A percentile compares a stretch with the other conserved stretches of the same genome.
Evolutionary conservation across 768 basidiomycete genomes (phyloP).

Genomic region (Pleurotus tuoliensis): DNA sequence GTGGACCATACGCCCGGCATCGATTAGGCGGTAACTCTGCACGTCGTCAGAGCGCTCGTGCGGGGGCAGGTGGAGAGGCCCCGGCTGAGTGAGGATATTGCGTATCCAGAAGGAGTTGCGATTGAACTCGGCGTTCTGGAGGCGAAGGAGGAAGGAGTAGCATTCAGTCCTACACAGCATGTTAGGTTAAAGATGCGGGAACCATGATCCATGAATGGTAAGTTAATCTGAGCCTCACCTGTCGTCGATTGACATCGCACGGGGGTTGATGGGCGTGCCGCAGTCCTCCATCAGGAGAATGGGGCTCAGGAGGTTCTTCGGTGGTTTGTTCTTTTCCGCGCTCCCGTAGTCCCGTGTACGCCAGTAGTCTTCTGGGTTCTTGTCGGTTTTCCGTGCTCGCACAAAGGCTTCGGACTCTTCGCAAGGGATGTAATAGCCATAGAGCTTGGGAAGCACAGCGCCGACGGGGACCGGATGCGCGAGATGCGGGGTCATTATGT

Average conservation of each 20-base stretch:
- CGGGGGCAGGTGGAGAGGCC: constrained; percentile 31
- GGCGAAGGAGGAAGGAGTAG: constrained; percentile 32
- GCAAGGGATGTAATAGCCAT: constrained; percentile 39
- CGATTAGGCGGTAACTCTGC: constrained; percentile 45
- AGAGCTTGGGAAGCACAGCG: constrained; percentile 47
- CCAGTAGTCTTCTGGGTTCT: not conserved
- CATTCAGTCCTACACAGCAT: constrained; percentile 14
- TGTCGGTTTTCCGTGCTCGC: not conserved
- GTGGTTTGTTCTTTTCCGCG: constrained; percentile 3
- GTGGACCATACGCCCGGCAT: constrained; percentile 39
- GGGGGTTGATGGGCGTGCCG: constrained; percentile 28
- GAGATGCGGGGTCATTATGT: constrained; percentile 22
- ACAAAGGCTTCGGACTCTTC: not conserved
- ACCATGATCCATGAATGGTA: not conserved
- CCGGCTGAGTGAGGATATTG: constrained; percentile 41
- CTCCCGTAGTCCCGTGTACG: not conserved
- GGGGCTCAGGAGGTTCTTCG: constrained; percentile 22
- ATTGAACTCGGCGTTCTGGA: constrained; percentile 32
- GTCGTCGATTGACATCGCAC: constrained; percentile 16
- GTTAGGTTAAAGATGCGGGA: not conserved
- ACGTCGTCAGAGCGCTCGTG: constrained; percentile 18
- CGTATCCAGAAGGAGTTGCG: constrained; percentile 39
- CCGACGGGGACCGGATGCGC: constrained; percentile 28
- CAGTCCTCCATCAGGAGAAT: constrained; percentile 48
- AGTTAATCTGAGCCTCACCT: constrained; percentile 8